phyloP scores from a whole-genome alignment of 495 filamentous ascomycete species.

The Daldinia caldariorum region DNA sequence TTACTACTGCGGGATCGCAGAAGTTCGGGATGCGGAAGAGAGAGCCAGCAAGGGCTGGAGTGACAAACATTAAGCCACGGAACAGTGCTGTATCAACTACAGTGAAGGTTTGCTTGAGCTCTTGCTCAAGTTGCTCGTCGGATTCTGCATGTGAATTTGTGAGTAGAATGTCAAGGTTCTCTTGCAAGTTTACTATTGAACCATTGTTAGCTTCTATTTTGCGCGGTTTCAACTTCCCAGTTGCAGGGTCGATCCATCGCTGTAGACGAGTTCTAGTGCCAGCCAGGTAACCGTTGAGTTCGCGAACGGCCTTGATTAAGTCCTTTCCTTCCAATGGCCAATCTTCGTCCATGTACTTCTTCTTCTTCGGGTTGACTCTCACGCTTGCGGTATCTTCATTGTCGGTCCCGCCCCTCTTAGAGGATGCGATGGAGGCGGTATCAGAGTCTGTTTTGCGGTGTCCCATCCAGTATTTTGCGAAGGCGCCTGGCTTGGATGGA shows the following conservation, averaged over 20 bases:
- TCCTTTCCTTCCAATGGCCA: conserved; percentile 77
- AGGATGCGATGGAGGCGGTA: conserved; percentile 72
- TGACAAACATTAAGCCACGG: conserved; percentile 89
- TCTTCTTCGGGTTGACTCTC: conserved; percentile 44
- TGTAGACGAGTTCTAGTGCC: conserved; percentile 84
- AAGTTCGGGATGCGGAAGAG: conserved; percentile 97
- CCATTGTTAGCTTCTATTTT: conserved; percentile 60
- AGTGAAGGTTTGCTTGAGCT: conserved; percentile 76
- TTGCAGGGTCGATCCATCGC: conserved; percentile 78
- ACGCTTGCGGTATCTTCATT: conserved; percentile 60
- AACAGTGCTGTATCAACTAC: conserved; percentile 95
- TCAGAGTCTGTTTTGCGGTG: conserved; percentile 67
- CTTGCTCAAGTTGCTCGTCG: conserved; percentile 71
- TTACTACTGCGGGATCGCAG: conserved; percentile 94
- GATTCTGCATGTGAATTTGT: conserved; percentile 58
- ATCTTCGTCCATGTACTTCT: conserved; percentile 46
- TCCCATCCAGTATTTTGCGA: conserved; percentile 63
- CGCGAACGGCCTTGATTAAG: conserved; percentile 78
- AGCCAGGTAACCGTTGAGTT: conserved; percentile 85
- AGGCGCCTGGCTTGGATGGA: conserved; percentile 53
- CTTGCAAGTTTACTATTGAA: conserved; percentile 56
- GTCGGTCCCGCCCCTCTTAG: conserved; percentile 55
- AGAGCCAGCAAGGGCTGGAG: conserved; percentile 83
- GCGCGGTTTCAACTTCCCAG: conserved; percentile 72
- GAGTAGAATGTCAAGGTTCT: conserved; percentile 61